Conservation (phyloP, 139 green algal genomes). For the Chlamydomonas applanata region DNA sequence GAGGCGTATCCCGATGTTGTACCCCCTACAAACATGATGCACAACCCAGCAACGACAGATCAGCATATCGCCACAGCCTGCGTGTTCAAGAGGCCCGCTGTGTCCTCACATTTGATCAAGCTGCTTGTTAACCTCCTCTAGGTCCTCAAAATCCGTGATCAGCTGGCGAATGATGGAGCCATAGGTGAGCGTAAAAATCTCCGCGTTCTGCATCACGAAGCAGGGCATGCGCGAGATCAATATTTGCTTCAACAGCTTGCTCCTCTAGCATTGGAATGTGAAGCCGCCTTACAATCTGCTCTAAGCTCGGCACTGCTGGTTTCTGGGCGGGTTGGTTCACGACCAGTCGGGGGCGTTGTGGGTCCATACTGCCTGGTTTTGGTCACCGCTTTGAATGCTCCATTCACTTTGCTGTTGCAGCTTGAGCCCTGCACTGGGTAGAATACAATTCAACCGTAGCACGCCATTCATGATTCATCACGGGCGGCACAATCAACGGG, state of each 20-base stretch:
- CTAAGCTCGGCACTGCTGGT: not conserved
- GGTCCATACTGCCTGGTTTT: not conserved
- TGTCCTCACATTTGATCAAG: conserved; percentile 85
- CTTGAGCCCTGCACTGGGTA: no score
- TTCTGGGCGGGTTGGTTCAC: not conserved
- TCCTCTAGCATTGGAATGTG: no score
- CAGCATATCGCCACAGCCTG: not conserved
- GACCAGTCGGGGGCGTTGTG: not conserved
- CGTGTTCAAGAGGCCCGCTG: not conserved
- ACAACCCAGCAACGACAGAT: not conserved
- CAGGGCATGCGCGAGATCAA: not conserved
- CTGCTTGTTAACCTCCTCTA: conserved; percentile 95
- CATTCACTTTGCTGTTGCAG: no score
- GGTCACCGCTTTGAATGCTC: no score
- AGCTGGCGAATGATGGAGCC: conserved; percentile 95
- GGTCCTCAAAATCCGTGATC: conserved; percentile 89
- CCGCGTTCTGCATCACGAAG: conserved; percentile 72
- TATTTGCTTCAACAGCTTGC: no score
- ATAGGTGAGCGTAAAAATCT: conserved; percentile 97
- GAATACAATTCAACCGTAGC: no score
- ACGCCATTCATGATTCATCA: no score
- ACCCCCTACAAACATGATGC: conserved; percentile 66
- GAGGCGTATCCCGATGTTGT: conserved; percentile 91
- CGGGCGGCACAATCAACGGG: no score
- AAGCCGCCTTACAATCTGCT: not conserved